Base-by-base conservation (phyloP, 2,329 filamentous ascomycete genomes). In the Penicillium sp. region DNA sequence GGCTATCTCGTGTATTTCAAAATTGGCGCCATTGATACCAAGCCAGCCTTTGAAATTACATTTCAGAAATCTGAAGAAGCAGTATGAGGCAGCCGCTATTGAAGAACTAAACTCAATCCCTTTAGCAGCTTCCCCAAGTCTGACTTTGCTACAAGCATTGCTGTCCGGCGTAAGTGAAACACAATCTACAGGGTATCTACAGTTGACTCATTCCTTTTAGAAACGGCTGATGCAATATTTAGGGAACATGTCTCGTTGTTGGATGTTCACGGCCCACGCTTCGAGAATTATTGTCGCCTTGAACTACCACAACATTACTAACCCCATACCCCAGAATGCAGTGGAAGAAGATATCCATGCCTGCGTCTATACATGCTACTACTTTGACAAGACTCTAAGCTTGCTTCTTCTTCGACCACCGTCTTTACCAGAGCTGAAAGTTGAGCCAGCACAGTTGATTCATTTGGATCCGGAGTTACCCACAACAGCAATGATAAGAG, bases 221-320 rank as follows among this genome's bases (percentile, higher is more conserved):
- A 54, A 61, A 59, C 62, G 57, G 6, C 37, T 67, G 26, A 63
- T 63, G 55, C 63, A 66, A 46, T 62, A 62, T 33, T 10, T 62
- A 16, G 64, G 64, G 19, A 61, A 67, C 14, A 66, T 62, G 60
- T 61, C 62, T 13, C 62, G 62, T n/a, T 61, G 63, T 33, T 67
- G 64, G 64, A 63, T 63, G 60, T 49, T 67, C 37, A 62, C 55
- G 10, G 53, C 62, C 19, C 37, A 58, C 31, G 63, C 64, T 14
- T 63, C 59, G 1, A 52, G 54, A 8, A 48, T 66, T 27, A 56
- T 67, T 6, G 58, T 67, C 16, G 61, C 64, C 13, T 57, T 67
- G 26, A 61, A 65, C 29, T 67, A 67, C 43, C 64, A 67, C 44
- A 66, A 63, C n/a, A 64, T 67, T 41, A 65, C 60, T 1, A 54